Evolutionary conservation across 306 rosid genomes (phyloP), one percentile per base, ranked within the genome.

Genomic region (Sicyos baderoa): DNA sequence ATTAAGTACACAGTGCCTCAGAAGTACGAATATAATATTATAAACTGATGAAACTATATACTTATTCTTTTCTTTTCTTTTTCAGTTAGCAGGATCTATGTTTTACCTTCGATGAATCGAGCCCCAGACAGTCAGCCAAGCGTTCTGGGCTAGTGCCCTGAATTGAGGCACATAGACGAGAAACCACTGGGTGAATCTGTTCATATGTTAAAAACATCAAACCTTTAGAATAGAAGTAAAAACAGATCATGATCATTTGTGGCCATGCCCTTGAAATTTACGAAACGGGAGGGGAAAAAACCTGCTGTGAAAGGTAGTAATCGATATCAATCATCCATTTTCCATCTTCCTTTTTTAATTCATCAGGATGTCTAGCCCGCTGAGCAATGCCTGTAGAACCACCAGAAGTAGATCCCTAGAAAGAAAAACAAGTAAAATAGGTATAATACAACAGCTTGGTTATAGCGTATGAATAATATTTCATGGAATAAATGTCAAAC

Each of bases 291-390:
- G 12, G 54, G 37, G 5, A 4, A 4, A 7, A 70, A 22, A 92
- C 97, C 98, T 93, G 98, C 72, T 89, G 98, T 48, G 91, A 83
- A 81, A 93, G 80, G 81, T 93, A 93, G 87, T 93, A 93, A 72
- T 86, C 94, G 74, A 88, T 88, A 78, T 93, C 98, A 74, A 89
- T 84, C 86, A 93, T 83, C 98, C 98, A 92, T 77, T 86, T 84
- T 80, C 91, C 98, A 62, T 89, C 91, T 76, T 32, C 37, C 37
- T n/a, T 90, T 82, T 85, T 91, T 45, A 92, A 75, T 78, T 92
- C 98, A 74, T 92, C 98, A n/a, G 98, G 95, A 80, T 93, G 93
- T 75, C 98, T 83, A 69, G 98, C 98, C 72, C 98, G 97, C 59
- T 82, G 97, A 68, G 98, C 98, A 75, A 93, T 78, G 65, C 88